Conservation (phyloP, 306 rosid genomes). For the Dalbergia cochinchinensis region DNA sequence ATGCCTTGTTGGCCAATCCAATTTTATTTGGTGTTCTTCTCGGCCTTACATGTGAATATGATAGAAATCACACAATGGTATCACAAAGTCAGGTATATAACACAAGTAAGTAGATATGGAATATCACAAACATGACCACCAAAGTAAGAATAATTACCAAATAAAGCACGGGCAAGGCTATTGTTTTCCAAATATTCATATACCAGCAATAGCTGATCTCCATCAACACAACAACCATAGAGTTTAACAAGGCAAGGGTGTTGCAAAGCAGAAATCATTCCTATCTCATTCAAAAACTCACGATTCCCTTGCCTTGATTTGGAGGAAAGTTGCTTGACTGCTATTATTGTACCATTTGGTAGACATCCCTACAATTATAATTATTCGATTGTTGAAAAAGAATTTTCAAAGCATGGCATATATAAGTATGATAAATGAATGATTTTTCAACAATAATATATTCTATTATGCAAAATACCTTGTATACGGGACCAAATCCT, state of each 20-base stretch:
- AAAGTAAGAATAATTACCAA: conserved; percentile 49
- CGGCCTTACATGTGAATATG: conserved; percentile 40
- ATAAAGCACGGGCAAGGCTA: conserved; percentile 65
- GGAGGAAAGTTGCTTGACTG: conserved; percentile 67
- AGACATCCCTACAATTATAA: conserved; percentile 55
- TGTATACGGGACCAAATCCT: conserved; percentile 76
- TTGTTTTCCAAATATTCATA: conserved; percentile 73
- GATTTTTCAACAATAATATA: not conserved
- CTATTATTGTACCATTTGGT: conserved; percentile 59
- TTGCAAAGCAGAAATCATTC: conserved; percentile 70
- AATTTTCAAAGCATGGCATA: not conserved
- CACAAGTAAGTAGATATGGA: not conserved
- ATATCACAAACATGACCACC: not conserved
- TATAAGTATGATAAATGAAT: not conserved
- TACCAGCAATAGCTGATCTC: conserved; percentile 58
- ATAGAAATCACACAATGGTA: conserved; percentile 7
- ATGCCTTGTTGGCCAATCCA: conserved; percentile 71
- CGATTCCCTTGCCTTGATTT: conserved; percentile 73
- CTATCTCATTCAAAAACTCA: conserved; percentile 70
- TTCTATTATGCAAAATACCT: conserved; percentile 48
- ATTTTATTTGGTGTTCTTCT: conserved; percentile 29
- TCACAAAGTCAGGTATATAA: not conserved
- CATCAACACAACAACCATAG: conserved; percentile 70
- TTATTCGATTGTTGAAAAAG: not conserved
- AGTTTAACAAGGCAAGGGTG: conserved; percentile 69